Conservation (phyloP, 352 stramenopile genomes). For the Globisporangium takayamanum region DNA sequence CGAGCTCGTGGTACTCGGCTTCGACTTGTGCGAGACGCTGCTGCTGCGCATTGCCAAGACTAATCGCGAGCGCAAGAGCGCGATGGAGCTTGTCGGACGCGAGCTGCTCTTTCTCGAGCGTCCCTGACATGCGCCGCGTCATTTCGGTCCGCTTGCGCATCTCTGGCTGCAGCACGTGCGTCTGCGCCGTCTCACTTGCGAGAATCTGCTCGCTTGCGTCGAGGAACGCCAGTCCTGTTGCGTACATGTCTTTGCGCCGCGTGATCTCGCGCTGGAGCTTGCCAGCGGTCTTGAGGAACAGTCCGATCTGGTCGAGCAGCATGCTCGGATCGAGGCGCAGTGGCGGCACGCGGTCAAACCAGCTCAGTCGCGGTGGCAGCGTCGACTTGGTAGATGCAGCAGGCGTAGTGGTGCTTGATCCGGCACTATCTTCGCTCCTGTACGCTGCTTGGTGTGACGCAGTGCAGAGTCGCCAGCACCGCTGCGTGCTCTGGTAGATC, state of each 20-base stretch:
- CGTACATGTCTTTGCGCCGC: constrained; percentile 27
- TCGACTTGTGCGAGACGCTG: constrained; percentile 35
- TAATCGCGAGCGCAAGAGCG: constrained; percentile 41
- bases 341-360: constrained; percentile 5
- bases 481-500: constrained; percentile 21
- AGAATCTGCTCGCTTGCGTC: constrained; percentile 47
- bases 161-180: constrained; percentile 43
- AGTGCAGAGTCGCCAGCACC: constrained; percentile 2
- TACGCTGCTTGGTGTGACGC: neutral
- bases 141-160: constrained; percentile 34
- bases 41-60: constrained; percentile 26
- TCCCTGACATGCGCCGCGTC: constrained; percentile 51
- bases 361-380: neutral
- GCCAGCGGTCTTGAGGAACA: constrained; percentile 31
- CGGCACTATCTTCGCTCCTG: neutral
- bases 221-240: constrained; percentile 40
- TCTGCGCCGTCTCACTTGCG: constrained; percentile 36
- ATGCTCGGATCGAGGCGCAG: constrained; percentile 34
- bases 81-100: constrained; percentile 36
- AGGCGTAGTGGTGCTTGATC: neutral
- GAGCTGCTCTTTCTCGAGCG: constrained; percentile 52
- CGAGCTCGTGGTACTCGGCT: constrained; percentile 44
- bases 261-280: constrained; percentile 24
- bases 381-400: neutral
- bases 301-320: constrained; percentile 46